Conservation (phyloP, 306 rosid species). For the Mimosa pudica region DNA sequence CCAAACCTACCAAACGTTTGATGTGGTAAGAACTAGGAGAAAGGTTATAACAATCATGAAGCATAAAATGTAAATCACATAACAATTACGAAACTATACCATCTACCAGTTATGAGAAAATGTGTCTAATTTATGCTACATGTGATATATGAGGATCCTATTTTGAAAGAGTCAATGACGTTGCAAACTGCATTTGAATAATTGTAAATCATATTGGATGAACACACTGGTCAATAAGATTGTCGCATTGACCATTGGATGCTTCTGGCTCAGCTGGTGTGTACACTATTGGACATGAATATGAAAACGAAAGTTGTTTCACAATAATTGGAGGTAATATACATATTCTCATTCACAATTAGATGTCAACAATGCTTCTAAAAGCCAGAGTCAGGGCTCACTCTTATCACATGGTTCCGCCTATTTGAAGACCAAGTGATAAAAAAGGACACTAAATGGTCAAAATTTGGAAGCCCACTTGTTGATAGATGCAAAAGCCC, state of each 20-base stretch:
- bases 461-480: no score
- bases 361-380: slow-evolving; percentile 10
- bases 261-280: not conserved
- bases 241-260: not conserved
- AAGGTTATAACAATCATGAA: not conserved
- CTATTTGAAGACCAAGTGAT: not conserved
- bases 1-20: no score
- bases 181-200: no score
- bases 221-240: not conserved
- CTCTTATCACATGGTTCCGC: not conserved
- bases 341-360: slow-evolving; percentile 3
- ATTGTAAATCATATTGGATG: no score
- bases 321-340: not conserved
- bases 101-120: not conserved
- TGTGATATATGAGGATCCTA: no score
- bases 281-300: not conserved
- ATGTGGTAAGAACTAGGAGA: not conserved
- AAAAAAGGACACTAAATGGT: not conserved
- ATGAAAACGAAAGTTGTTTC: not conserved
- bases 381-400: not conserved
- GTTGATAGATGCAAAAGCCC: no score
- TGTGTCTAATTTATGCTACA: no score
- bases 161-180: no score
- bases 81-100: no score
- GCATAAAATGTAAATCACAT: no score